Evolutionary conservation across 2,329 filamentous ascomycete genomes (phyloP).

Genomic region (Ceratocystis colombiana): DNA sequence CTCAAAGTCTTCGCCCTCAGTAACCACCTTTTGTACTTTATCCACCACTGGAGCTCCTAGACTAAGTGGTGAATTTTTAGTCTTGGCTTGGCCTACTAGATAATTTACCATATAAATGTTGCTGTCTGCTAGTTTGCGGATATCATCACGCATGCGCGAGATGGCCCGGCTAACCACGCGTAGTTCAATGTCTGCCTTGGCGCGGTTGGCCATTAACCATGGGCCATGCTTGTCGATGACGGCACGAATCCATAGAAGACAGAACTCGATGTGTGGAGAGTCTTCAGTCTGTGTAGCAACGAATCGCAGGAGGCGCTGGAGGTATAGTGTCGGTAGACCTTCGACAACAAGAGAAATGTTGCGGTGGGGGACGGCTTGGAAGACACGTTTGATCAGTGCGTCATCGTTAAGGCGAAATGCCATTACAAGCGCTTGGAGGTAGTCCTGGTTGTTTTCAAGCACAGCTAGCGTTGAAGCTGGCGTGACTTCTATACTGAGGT

Average conservation of each 20-base stretch:
- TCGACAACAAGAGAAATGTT: conserved; percentile 71
- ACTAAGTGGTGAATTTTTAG: conserved; percentile 28
- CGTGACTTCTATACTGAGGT: conserved; percentile 88
- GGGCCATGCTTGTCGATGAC: conserved; percentile 72
- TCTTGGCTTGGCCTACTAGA: conserved; percentile 46
- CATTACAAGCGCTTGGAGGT: conserved; percentile 90
- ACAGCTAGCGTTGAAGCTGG: conserved; percentile 69
- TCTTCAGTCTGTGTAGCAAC: conserved; percentile 81
- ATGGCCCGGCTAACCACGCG: conserved; percentile 73
- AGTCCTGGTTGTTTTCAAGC: conserved; percentile 60
- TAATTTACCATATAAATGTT: conserved; percentile 88
- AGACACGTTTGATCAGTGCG: conserved; percentile 71
- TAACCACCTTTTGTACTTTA: conserved; percentile 26
- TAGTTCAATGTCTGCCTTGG: conserved; percentile 72
- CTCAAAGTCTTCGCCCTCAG: conserved; percentile 30
- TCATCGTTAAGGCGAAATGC: conserved; percentile 89
- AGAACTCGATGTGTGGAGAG: conserved; percentile 89
- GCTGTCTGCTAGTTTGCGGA: conserved; percentile 73
- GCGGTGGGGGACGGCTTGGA: conserved; percentile 65
- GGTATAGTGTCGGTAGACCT: conserved; percentile 73
- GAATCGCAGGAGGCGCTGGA: conserved; percentile 74
- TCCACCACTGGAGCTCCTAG: conserved; percentile 27
- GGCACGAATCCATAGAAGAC: conserved; percentile 82
- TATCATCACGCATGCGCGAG: conserved; percentile 67
- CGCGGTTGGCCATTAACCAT: conserved; percentile 71